These are phyloP conservation scores for Daldinia sp. DNA, from an alignment of 2,329 filamentous ascomycete genomes.

Conservation along the genomic window DNA sequence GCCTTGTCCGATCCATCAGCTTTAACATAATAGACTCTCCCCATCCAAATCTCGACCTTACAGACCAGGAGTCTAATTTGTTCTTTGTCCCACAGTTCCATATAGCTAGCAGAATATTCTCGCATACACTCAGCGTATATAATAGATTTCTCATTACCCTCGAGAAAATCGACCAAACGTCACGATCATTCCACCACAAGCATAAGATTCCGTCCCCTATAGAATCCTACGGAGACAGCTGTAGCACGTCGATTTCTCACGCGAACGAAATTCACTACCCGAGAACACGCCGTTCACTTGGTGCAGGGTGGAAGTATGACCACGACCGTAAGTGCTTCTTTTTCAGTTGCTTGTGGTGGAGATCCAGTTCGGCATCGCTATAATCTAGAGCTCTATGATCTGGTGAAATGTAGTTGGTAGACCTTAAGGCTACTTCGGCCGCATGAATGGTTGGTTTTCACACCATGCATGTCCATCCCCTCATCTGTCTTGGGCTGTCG, in stretches of 20 bases:
- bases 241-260: constrained; percentile 9
- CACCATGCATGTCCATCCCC: background rate
- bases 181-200: constrained; percentile 12
- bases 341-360: background rate
- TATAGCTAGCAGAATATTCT: constrained; percentile 19
- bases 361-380: background rate
- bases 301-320: constrained; percentile 37
- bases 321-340: constrained; percentile 40
- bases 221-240: constrained; percentile 9
- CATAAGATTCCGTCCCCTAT: constrained; percentile 1
- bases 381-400: background rate
- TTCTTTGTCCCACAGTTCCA: constrained; percentile 22
- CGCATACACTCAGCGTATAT: constrained; percentile 33
- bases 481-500: background rate
- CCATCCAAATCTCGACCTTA: constrained; percentile 3
- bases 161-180: constrained; percentile 5
- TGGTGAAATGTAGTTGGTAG: background rate
- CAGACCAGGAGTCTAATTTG: constrained; percentile 16
- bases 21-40: constrained; percentile 5
- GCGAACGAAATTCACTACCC: background rate
- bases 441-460: background rate
- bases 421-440: background rate
- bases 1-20: constrained; percentile 14
- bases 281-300: background rate
- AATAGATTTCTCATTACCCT: constrained; percentile 20